Base-by-base conservation (phyloP, 331 rosid species). In the Quercus phellos region DNA sequence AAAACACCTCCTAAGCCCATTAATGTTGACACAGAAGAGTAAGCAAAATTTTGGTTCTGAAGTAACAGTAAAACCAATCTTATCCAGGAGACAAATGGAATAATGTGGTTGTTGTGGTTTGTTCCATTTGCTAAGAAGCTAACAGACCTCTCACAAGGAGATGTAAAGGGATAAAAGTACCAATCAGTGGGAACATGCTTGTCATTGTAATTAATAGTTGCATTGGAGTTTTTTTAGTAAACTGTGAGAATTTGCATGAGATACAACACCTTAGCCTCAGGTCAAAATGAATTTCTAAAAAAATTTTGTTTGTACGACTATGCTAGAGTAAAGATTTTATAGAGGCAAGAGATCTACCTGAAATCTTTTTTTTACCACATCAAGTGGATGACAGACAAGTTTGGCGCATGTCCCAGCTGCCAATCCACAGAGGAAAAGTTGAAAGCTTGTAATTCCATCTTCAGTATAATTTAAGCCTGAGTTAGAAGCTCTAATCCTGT, bases 331-430 rank as follows among this genome's bases (percentile, higher is more conserved):
- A n/a, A 46, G 35, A 50, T 22, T 75, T 26, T 18, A 60, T n/a
- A 70, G 22, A 54, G 10, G 71, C n/a, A 51, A 73, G n/a, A 76
- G 21, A 63, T 51, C 77, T 81, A 91, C 99, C 97, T 94, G 97
- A 80, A 94, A 94, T 83, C 99, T 90, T 86, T 94, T 94, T 83
- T 94, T 94, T 78, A 94, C 98, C 24, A 94, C 99, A 82, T 92
- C 97, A 74, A 94, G 98, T n/a, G 99, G 99, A 90, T 94, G 98
- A 68, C 99, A 94, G 76, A 90, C 96, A 72, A 92, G 96, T 82
- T 91, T 94, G 68, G 98, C 99, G 80, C 93, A 94, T 63, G 96
- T 94, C 53, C 98, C 97, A 26, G 99, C 93, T 1, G 93, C 96
- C 81, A 94, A 82, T 67, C 98, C 99, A 77, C 98, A 92, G 46